Conservation (phyloP, 1,139 yeast genomes). For the Saccharomyces uvarum region DNA sequence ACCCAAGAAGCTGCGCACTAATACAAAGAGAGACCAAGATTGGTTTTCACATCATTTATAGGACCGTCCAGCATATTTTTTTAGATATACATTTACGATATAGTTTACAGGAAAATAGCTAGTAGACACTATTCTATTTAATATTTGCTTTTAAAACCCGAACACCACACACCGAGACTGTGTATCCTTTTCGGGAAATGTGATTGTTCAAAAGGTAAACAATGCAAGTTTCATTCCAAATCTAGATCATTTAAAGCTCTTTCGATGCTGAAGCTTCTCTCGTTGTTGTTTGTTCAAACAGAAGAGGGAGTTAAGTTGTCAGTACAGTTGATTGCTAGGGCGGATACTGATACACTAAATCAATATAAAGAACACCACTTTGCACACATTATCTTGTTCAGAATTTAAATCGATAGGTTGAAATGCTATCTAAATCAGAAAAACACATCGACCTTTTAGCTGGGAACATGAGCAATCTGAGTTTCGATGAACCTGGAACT, state of each 20-base stretch:
- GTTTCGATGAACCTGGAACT: constrained; percentile 17
- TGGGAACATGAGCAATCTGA: constrained; percentile 30
- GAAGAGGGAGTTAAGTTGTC: neutral
- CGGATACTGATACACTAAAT: neutral
- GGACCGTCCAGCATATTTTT: neutral
- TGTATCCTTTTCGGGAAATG: neutral
- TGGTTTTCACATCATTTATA: constrained; percentile 10
- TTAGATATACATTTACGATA: neutral
- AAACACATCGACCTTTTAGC: constrained; percentile 29
- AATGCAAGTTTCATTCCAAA: neutral
- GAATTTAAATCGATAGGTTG: neutral
- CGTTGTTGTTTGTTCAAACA: neutral
- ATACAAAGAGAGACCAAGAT: neutral
- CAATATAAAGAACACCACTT: neutral
- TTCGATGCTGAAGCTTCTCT: neutral
- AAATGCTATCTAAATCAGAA: constrained; percentile 24
- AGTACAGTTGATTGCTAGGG: neutral
- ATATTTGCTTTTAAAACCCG: neutral
- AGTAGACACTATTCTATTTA: neutral
- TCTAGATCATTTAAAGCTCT: neutral
- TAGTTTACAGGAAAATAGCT: neutral
- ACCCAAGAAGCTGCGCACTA: neutral
- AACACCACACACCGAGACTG: neutral
- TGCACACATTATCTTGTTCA: neutral
- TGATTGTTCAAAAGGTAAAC: neutral